phyloP scores from a whole-genome alignment of 306 rosid species.

The Citrullus colocynthis region DNA sequence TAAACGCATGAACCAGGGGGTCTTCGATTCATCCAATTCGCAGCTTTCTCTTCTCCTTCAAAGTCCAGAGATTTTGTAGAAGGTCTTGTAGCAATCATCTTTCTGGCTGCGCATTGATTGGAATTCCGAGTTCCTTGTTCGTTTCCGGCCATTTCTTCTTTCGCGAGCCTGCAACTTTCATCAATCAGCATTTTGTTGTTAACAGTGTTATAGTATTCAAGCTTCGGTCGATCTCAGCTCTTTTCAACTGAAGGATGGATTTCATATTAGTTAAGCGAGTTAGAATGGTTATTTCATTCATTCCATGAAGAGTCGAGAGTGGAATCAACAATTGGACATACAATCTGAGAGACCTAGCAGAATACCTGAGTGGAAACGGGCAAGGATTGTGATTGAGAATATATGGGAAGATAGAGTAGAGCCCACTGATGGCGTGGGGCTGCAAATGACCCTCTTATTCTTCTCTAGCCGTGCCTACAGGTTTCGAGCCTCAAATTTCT shows the following conservation, averaged over 20 bases:
- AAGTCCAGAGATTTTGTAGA: neutral
- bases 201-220: neutral
- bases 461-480: slow-evolving; percentile 32
- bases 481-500: slow-evolving; percentile 46
- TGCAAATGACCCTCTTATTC: slow-evolving; percentile 49
- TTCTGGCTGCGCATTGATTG: neutral
- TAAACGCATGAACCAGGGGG: neutral
- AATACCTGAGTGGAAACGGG: slow-evolving; percentile 10
- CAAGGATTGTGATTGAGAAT: slow-evolving; percentile 30
- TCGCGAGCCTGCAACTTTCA: neutral
- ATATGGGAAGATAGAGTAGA: slow-evolving; percentile 28
- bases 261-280: slow-evolving; percentile 5
- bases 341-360: neutral
- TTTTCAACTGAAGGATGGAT: neutral
- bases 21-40: neutral
- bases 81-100: neutral
- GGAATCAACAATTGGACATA: slow-evolving; percentile 7
- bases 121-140: neutral
- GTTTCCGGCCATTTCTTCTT: neutral
- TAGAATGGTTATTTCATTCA: neutral
- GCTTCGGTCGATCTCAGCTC: neutral
- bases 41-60: neutral
- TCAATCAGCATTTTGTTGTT: neutral
- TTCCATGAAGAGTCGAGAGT: slow-evolving; percentile 23
- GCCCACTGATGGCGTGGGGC: slow-evolving; percentile 32